Evolutionary conservation across 1,284 basidiomycete genomes (phyloP).

Genomic region (Ustilago cynodontis): DNA sequence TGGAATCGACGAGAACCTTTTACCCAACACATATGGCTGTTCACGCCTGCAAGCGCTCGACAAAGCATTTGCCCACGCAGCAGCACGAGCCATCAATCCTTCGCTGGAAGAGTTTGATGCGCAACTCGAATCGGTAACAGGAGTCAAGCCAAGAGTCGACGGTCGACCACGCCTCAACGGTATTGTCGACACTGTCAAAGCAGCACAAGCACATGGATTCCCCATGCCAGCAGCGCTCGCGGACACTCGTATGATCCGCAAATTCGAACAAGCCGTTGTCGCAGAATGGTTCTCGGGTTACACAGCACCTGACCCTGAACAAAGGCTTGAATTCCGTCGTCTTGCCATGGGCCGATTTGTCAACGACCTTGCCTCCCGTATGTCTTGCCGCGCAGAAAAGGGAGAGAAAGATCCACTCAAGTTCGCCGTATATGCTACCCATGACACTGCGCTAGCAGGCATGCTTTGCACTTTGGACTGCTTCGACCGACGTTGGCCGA

Average conservation of each 20-base stretch:
- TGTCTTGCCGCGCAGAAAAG: slow-evolving; percentile 70
- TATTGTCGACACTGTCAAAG: slow-evolving; percentile 78
- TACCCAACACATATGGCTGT: slow-evolving; percentile 79
- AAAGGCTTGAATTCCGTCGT: slow-evolving; percentile 77
- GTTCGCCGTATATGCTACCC: slow-evolving; percentile 73
- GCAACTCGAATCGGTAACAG: slow-evolving; percentile 78
- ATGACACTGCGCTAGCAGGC: slow-evolving; percentile 80
- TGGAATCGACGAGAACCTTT: slow-evolving; percentile 78
- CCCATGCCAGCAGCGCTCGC: slow-evolving; percentile 49
- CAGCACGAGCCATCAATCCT: slow-evolving; percentile 77
- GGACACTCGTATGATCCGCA: slow-evolving; percentile 28
- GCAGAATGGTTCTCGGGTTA: slow-evolving; percentile 82
- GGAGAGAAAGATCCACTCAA: slow-evolving; percentile 52
- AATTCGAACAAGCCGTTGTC: slow-evolving; percentile 79
- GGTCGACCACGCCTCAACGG: slow-evolving; percentile 82
- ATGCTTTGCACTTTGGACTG: slow-evolving; percentile 79
- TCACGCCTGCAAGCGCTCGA: slow-evolving; percentile 73
- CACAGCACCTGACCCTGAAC: slow-evolving; percentile 50
- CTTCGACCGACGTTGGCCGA: slow-evolving; percentile 78
- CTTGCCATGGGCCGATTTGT: slow-evolving; percentile 83
- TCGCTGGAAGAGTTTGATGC: slow-evolving; percentile 77
- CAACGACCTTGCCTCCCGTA: slow-evolving; percentile 76
- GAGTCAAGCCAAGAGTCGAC: slow-evolving; percentile 79
- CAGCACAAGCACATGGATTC: slow-evolving; percentile 78
- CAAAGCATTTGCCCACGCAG: slow-evolving; percentile 50